Percentiles rank a stretch among this genome's conserved stretches.
phyloP scores from a whole-genome alignment of 1,284 basidiomycete genomes.

The Termitomyces sp. region DNA sequence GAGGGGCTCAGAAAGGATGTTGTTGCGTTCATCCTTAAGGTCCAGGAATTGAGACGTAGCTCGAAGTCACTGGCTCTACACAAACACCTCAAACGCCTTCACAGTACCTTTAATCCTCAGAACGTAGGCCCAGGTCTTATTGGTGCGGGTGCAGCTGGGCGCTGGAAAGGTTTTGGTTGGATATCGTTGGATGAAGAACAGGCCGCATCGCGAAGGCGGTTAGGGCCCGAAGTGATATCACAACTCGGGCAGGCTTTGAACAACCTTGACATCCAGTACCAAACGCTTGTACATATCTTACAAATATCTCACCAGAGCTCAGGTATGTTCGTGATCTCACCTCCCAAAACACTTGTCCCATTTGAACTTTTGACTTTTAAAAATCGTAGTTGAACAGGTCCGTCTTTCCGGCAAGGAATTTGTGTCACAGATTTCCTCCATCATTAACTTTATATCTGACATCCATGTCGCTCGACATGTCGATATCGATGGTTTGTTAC shows the following conservation, averaged over 20 bases:
- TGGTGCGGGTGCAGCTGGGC: slow-evolving; percentile 62
- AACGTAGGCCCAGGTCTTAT: slow-evolving; percentile 72
- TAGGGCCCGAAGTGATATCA: slow-evolving; percentile 47
- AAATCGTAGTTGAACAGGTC: slow-evolving; percentile 31
- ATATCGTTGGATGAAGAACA: slow-evolving; percentile 49
- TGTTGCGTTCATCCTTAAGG: slow-evolving; percentile 65
- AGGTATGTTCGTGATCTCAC: slow-evolving; percentile 29
- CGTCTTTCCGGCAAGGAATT: slow-evolving; percentile 39
- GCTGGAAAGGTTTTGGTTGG: slow-evolving; percentile 78
- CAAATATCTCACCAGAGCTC: slow-evolving; percentile 32
- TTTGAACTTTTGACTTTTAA: neutral
- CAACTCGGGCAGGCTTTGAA: slow-evolving; percentile 46
- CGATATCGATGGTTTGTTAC: slow-evolving; percentile 70
- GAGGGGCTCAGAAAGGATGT: slow-evolving; percentile 75
- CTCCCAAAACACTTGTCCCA: neutral
- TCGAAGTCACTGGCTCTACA: slow-evolving; percentile 18
- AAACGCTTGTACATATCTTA: slow-evolving; percentile 32
- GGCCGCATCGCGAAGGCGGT: slow-evolving; percentile 41
- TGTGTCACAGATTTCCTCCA: slow-evolving; percentile 47
- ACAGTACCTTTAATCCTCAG: slow-evolving; percentile 56
- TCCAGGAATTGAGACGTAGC: slow-evolving; percentile 51
- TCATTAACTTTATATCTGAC: slow-evolving; percentile 56
- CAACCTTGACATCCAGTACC: slow-evolving; percentile 46
- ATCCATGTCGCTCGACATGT: slow-evolving; percentile 74
- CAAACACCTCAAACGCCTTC: slow-evolving; percentile 49